Base-by-base conservation (phyloP, 345 rosid genomes). In the Euphorbia pulcherrima region DNA sequence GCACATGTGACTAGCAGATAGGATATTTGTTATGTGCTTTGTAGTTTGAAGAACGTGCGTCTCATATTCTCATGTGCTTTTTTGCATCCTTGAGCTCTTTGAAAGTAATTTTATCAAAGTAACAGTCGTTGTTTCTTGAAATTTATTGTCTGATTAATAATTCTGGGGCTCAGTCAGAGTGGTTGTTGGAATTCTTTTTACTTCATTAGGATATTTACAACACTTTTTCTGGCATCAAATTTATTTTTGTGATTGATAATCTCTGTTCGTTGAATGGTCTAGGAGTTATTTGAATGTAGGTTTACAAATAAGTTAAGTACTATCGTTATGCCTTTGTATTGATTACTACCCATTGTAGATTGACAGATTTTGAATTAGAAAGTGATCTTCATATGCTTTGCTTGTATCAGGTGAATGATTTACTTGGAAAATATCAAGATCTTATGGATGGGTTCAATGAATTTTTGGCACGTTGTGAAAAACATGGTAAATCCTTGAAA, bases 381-480 rank as follows among this genome's bases (percentile, higher is more conserved):
- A 26, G 50, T 72, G 60, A 72, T 60, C 57, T 29, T 23, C 60
- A 59, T 33, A 67, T 24, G 40, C 57, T 41, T 64, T 79, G 56
- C 65, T 64, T 79, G 78, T 68, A 33, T 59, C 83, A 92, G 98
- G 87, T 87, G 33, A 78, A 81, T 3, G 89, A 82, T 82, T 78
- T 94, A 74, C 85, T 93, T 71, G 96, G 88, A 82, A 80, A 71
- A 68, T 78, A 87, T 86, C 88, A 85, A n/a, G 98, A 87, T 68
- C 88, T 90, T 69, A 86, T 90, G 86, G 98, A 84, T 35, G 92
- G 85, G 57, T 86, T 93, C 79, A 80, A 78, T 81, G 94, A 84
- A 56, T 89, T 93, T 84, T 81, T 93, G 86, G 86, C 87, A 18
- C 84, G 75, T 26, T 90, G 97, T 75, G 98, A 89, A 73, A 90